Base-by-base conservation (phyloP, 306 rosid genomes). In the Quercus ilex region DNA sequence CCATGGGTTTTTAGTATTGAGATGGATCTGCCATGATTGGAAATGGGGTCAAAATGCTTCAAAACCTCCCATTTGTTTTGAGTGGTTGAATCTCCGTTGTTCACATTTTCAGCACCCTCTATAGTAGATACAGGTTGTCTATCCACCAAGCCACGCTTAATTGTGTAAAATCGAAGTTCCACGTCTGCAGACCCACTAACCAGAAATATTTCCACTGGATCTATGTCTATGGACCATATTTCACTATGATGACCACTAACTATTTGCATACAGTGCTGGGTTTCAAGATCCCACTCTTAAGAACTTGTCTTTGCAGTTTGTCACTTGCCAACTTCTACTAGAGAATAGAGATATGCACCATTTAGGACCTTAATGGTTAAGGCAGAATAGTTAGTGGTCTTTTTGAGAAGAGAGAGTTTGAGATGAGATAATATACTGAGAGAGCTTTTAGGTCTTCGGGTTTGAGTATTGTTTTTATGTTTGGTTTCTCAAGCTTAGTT, bases 281-380 rank as follows among this genome's bases (percentile, higher is more conserved):
- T 95, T 56, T 95, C 99, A 77, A 92, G 92, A 88, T 91, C 97
- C 99, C 99, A 95, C 99, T 89, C 97, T 91, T 84, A 95, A 87
- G 74, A 91, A 92, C 83, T 91, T 92, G 82, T 95, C 99, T 83
- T 95, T 95, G 30, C 28, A 26, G 28, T 26, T 26, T 26, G 28
- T 26, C 28, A 26, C 2, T 26, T 26, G 35, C 35, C 35, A 31
- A 31, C 35, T 31, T 5, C 35, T 31, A 31, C 35, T 31, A 31
- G 35, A 31, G 35, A 31, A 31, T 31, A 31, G 35, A 31, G 35
- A 31, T 31, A 31, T 31, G 35, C 35, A 31, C 35, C 35, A 31
- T 31, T 31, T 31, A 31, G 35, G 35, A 31, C 35, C 35, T 31
- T 31, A 31, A 31, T 31, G 35, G 35, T 31, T 31, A 31, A 31